Base-by-base conservation (phyloP, 805 yeast genomes). In the Nakazawaea ernobii region DNA sequence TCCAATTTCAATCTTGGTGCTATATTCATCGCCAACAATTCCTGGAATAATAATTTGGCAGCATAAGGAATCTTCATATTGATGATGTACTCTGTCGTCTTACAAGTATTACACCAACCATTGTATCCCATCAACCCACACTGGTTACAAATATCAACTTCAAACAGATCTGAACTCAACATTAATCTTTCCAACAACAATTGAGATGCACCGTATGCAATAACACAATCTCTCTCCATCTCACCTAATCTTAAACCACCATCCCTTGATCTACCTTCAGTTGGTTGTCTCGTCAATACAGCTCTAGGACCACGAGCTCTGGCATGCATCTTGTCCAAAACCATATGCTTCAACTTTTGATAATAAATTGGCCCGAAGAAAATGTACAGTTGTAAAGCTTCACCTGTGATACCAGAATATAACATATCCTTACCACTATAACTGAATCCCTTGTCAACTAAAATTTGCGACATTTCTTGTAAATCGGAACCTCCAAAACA, bases 281-380 rank as follows among this genome's bases (percentile, higher is more conserved):
- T 92, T 14, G 98, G 99, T 69, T 94, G 99, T 68, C 99, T 82
- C 8, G 99, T 94, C 50, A 94, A 74, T 10, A 94, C 98, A 0
- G 99, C 99, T 58, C 98, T 81, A 48, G 99, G 99, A 45, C 99
- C 99, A 65, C 99, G 82, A 2, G 99, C 97, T 75, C 99, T 86
- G 1, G 99, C 99, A 62, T 94, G 99, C 99, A 94, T 94, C 69
- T 94, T 94, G 69, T 94, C 99, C 68, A 94, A 67, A 42, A 94
- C 99, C 99, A 94, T 94, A 68, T 94, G 99, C 76, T 94, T 94
- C 74, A 94, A 80, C 63, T 94, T 94, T 69, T 94, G 99, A 67
- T 94, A 94, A 67, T 94, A 94, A 55, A 94, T 94, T 15, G 99
- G 99, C 1, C 99, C 99, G 66, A 94, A 94, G 80, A 94, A 94